Conservation (phyloP, 1,139 yeast species). For the Pichia sp. region DNA sequence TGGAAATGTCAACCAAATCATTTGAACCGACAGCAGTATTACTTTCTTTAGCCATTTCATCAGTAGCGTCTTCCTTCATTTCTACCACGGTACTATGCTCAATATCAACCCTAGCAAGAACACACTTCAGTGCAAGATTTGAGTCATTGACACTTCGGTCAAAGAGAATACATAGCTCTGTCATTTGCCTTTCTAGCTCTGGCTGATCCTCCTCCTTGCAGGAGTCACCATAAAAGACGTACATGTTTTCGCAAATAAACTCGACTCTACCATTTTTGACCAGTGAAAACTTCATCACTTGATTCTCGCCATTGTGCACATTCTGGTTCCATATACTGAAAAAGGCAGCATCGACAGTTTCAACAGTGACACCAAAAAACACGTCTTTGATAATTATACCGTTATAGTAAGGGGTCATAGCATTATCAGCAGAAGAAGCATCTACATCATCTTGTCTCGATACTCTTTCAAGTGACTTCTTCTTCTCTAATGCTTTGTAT, state of each 20-base stretch:
- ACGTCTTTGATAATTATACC: conserved; percentile 53
- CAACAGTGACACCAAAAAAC: conserved; percentile 50
- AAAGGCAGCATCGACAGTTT: conserved; percentile 41
- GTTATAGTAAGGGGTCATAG: conserved; percentile 37
- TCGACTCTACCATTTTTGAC: conserved; percentile 32
- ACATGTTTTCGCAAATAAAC: conserved; percentile 44
- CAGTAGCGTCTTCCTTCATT: conserved; percentile 3
- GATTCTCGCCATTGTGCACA: not conserved
- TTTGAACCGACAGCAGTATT: too few relatives aligned
- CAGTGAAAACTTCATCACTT: conserved; percentile 19
- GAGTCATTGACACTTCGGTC: conserved; percentile 36
- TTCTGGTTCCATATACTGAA: conserved; percentile 24
- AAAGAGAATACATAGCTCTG: conserved; percentile 35
- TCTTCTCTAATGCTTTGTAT: conserved; percentile 23
- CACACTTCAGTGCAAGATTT: conserved; percentile 49
- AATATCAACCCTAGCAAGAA: conserved; percentile 42
- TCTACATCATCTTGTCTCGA: not conserved
- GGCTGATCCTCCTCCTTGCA: conserved; percentile 11
- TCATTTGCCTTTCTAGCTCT: conserved; percentile 36
- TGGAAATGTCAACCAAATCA: conserved; percentile 1
- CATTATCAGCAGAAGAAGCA: not conserved
- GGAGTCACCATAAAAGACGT: conserved; percentile 41
- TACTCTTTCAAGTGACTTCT: conserved; percentile 21
- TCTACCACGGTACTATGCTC: conserved; percentile 17
- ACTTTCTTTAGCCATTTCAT: not conserved